These are phyloP conservation scores for Tanacetum coccineum DNA, from an alignment of 129 eudicot species.

Conservation along the genomic window DNA sequence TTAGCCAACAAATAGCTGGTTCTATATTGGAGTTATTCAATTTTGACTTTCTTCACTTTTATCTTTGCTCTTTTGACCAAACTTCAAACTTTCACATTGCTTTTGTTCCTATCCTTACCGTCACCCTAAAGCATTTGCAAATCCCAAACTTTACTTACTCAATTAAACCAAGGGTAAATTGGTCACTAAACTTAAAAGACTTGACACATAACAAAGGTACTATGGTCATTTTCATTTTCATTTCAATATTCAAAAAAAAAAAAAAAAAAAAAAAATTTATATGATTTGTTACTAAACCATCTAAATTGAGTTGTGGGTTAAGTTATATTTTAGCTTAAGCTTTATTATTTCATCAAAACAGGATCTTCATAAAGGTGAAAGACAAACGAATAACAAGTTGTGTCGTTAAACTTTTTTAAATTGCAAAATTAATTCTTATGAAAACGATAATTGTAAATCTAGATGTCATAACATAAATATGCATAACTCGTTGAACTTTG, in stretches of 20 bases:
- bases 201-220: not conserved
- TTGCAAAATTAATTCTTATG: too few species aligned
- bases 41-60: constrained; percentile 21
- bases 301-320: not conserved
- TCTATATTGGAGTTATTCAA: constrained; percentile 22
- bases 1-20: constrained; percentile 27
- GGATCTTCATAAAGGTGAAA: too few species aligned
- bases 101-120: constrained; percentile 34
- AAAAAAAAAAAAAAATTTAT: too few species aligned
- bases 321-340: too few species aligned
- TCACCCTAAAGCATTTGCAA: constrained; percentile 25
- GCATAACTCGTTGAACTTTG: too few species aligned
- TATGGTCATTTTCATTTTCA: not conserved
- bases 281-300: not conserved
- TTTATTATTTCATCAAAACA: not conserved
- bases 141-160: constrained; percentile 28
- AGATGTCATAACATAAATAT: too few species aligned
- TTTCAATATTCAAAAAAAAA: too few species aligned
- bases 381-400: too few species aligned
- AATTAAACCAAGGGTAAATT: constrained; percentile 20
- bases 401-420: too few species aligned
- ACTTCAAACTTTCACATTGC: constrained; percentile 33
- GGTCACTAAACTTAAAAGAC: not conserved
- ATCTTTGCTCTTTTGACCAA: constrained; percentile 27
- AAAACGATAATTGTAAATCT: too few species aligned